Evolutionary conservation across 768 basidiomycete species (phyloP), one percentile per base, ranked within the genome.

Genomic region (Serendipita sp.): DNA sequence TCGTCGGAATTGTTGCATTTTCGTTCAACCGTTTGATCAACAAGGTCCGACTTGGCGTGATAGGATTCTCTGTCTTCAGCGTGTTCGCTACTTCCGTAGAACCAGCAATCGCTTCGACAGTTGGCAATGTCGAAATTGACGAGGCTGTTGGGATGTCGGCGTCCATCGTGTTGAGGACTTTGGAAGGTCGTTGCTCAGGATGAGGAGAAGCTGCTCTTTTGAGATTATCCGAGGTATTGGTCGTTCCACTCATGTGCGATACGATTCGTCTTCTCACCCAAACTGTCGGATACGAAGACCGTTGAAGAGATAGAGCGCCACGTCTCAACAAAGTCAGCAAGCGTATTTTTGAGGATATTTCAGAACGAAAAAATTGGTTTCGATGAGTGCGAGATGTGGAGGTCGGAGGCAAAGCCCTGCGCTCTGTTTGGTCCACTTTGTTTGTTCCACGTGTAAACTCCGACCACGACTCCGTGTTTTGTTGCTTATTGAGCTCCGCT

Each of bases 11-110:
- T 65, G 72, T 86, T 26, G 90, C 96, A 69, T 84, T 88, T 17
- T 83, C 81, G 2, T 89, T 91, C 41, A 88, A 83, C 34, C 83
- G 81, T 70, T 96, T 96, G 70, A 99, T 81, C 61, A 91, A 81
- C 20, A 97, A 80, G 50, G 53, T 24, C 17, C 53, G 20, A 33
- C 5, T 58, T 11, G 53, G 53, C 17, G 22, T 58, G 9, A 24
- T n/a, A 28, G 45, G 9, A n/a, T 48, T 17, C 45, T 20, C 45
- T 17, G 5, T 48, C 45, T 48, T 48, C 7, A 48, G 20, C 5
- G 45, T 48, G 26, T 48, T 28, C 17, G 45, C 45, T 48, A 48
- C 45, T 9, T 20, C 45, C 9, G 20, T 48, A 5, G 45, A 48
- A 9, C n/a, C 45, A 28, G 45, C 45, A 9, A 48, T 48, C 17